Percentiles rank a stretch among this genome's conserved stretches.
Conservation (phyloP, 2,329 filamentous ascomycete species). For the Chrysoporthe austroafricana region DNA sequence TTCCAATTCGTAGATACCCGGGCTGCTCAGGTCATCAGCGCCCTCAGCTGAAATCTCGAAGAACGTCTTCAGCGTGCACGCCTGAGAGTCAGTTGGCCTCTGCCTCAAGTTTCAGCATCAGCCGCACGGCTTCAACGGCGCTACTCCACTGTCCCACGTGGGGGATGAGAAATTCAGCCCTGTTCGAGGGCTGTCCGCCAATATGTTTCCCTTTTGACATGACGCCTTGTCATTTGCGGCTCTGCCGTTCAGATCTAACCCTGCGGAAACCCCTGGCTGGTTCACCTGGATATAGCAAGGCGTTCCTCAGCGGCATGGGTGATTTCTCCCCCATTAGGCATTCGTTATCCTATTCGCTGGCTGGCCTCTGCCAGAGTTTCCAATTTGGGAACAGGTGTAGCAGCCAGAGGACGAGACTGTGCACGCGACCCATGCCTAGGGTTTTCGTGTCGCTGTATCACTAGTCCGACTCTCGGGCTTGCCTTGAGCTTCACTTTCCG, state of each 20-base stretch:
- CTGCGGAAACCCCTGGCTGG: background rate
- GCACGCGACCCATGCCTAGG: background rate
- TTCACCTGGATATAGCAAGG: background rate
- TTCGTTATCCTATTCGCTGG: background rate
- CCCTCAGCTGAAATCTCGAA: background rate
- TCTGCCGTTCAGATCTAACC: background rate
- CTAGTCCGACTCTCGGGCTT: background rate
- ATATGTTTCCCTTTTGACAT: background rate
- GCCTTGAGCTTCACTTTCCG: background rate
- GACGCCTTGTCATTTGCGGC: background rate
- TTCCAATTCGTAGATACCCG: background rate
- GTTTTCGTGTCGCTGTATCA: background rate
- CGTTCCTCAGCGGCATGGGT: background rate
- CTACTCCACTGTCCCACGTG: slow-evolving; percentile 6
- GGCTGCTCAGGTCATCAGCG: background rate
- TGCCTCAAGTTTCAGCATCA: slow-evolving; percentile 10
- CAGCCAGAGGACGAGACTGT: background rate
- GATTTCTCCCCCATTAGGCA: background rate
- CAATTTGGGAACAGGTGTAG: background rate
- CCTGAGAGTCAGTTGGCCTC: background rate
- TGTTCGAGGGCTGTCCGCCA: background rate
- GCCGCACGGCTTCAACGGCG: slow-evolving; percentile 11
- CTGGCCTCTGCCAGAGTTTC: background rate
- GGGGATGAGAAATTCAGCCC: slow-evolving; percentile 7
- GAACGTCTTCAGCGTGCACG: background rate